Percentiles rank a stretch among this genome's conserved stretches.
Conservation (phyloP, 306 rosid genomes). For the Cicer bijugum region DNA sequence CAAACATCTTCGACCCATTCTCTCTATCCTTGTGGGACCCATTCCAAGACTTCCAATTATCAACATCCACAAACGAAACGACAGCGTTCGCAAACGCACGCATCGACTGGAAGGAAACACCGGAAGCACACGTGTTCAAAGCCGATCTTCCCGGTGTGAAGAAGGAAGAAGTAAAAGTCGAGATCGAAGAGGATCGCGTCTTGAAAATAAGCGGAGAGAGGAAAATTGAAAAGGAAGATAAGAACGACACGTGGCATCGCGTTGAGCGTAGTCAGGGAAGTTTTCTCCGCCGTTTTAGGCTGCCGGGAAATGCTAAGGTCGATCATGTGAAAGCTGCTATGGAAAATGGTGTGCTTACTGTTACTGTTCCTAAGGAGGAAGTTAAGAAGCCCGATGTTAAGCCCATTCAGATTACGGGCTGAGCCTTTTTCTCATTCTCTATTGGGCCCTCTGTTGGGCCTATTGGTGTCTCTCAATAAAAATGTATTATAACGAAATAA, state of each 20-base stretch:
- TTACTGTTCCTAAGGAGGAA: constrained; percentile 49
- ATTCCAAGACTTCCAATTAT: constrained; percentile 23
- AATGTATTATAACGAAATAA: too few species aligned
- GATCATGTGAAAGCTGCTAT: constrained; percentile 41
- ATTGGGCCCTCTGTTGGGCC: too few species aligned
- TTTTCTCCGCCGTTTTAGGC: constrained; percentile 51
- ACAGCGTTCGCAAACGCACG: constrained; percentile 41
- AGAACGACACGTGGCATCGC: constrained; percentile 50
- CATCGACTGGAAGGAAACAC: constrained; percentile 55
- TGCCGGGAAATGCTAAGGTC: constrained; percentile 49
- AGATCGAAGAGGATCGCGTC: constrained; percentile 46
- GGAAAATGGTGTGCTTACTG: constrained; percentile 54
- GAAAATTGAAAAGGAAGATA: constrained; percentile 50
- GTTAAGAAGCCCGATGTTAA: constrained; percentile 44
- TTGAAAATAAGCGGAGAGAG: constrained; percentile 52
- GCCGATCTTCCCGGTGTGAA: constrained; percentile 49
- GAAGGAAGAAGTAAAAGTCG: constrained; percentile 55
- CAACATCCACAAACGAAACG: constrained; percentile 25
- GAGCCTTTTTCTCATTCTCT: not conserved
- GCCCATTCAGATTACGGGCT: constrained; percentile 49
- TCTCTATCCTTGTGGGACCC: constrained; percentile 50
- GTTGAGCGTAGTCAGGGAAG: constrained; percentile 48
- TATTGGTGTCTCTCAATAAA: too few species aligned
- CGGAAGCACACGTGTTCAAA: constrained; percentile 52
- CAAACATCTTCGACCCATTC: constrained; percentile 51